A percentile compares a stretch with the other conserved stretches of the same genome.
Conservation (phyloP, 108 stramenopile genomes). For the Discostella stelligeroides region DNA sequence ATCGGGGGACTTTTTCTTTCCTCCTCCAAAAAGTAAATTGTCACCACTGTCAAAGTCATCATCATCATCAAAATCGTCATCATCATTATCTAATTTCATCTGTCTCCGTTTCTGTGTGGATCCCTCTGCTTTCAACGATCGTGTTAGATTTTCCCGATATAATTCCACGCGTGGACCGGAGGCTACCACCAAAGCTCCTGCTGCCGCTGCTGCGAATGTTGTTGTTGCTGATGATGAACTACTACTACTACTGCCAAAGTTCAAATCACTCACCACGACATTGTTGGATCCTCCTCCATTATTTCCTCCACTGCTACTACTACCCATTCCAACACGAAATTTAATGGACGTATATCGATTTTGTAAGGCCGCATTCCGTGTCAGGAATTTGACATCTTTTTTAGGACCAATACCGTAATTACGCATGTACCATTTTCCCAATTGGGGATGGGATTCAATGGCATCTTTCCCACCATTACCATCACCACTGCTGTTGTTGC, state of each 20-base stretch:
- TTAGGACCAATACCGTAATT: constrained; percentile 46
- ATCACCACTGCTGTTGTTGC: neutral
- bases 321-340: constrained; percentile 2
- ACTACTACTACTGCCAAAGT: too few species aligned
- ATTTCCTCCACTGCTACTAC: too few species aligned
- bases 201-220: too few species aligned
- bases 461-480: neutral
- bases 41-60: constrained; percentile 3
- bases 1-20: neutral
- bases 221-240: too few species aligned
- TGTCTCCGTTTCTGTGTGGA: constrained; percentile 11
- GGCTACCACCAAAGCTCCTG: too few species aligned
- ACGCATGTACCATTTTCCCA: constrained; percentile 35
- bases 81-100: neutral
- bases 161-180: too few species aligned
- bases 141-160: constrained; percentile 26
- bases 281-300: neutral
- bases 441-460: constrained; percentile 43
- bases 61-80: constrained; percentile 14
- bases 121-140: constrained; percentile 40
- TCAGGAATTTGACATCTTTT: constrained; percentile 11
- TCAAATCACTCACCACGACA: neutral
- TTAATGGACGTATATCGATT: constrained; percentile 24
- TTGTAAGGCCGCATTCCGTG: constrained; percentile 3
- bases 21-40: neutral